Base-by-base conservation (phyloP, 2,329 filamentous ascomycete genomes). In the Fusarium solani-melongenae region DNA sequence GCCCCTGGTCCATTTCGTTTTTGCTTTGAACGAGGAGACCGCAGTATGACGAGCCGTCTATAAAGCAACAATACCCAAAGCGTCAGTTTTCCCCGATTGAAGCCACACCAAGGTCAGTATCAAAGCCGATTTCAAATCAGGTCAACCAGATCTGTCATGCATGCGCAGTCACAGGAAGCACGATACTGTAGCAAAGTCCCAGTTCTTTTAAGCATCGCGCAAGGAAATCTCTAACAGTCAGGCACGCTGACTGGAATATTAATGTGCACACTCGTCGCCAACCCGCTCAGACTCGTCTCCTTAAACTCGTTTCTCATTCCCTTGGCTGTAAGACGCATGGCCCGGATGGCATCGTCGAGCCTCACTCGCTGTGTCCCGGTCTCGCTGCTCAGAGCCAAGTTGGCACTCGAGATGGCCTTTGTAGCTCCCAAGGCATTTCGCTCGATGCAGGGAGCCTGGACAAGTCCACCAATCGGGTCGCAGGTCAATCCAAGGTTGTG, bases 251-350 rank as follows among this genome's bases (percentile, higher is more conserved):
- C 86, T 6, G 86, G 86, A 46, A 87, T 87, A 66, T 87, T 81
- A 24, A 87, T 76, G 10, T 85, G 84, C 65, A 87, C 86, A 66
- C 85, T 87, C 3, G 85, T 87, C n/a, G 85, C 85, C 67, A 87
- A 70, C 4, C 85, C 85, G 56, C 86, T 87, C 29, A 88, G 75
- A 68, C 85, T 87, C 5, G 86, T 88, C 79, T 88, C 86, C 80
- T 88, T 88, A 77, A 88, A 88, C 78, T 88, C 86, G 38, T 87
- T 87, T 34, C 86, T 80, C 86, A 88, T 88, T 1, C 86, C 86
- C 77, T 86, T 82, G 5, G 86, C 86, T 0, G 86, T 88, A 15
- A 88, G 70, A 0, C 86, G 80, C 86, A 88, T 88, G 8, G 86
- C 86, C 6, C 84, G 82, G 60, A 88, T 87, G 7, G 86, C 86